Base-by-base conservation (phyloP, 2,329 filamentous ascomycete genomes). In the Cladosporium cucumerinum region DNA sequence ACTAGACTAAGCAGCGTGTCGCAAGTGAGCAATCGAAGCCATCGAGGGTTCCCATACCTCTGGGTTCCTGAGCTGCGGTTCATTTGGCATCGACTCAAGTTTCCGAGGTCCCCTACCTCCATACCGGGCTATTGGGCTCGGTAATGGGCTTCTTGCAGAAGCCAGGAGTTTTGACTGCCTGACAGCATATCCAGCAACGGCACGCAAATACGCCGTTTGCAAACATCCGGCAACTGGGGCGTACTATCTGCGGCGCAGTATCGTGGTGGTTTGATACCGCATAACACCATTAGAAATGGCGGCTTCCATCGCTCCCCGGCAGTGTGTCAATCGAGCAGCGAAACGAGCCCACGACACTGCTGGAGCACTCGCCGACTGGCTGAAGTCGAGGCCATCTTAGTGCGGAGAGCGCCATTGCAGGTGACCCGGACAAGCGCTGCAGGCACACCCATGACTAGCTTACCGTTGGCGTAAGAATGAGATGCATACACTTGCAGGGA, bases 381-480 rank as follows among this genome's bases (percentile, higher is more conserved):
- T 26, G 59, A 36, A 16, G 48, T 52, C 32, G 23, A 54, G 30
- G 32, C 28, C 48, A 54, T 16, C 23, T 8, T 39, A 18, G 39
- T 46, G 25, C 25, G 36, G 30, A n/a, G 25, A 28, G 57, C 32
- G 39, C 36, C 18, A 32, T 26, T 30, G 57, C 57, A 59, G 39
- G n/a, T 46, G 57, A 18, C 11, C 57, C 57, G 57, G 57, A n/a
- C 3, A 30, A 16, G 36, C n/a, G 57, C 57, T 30, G n/a, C 57
- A 52, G 46, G 28, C 58, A 18, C 32, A 39, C 28, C 48, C 59
- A 52, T 54, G 59, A 61, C 59, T 61, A 61, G 59, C 59, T 30
- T 36, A 30, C 26, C 49, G 26, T 28, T 21, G 7, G 28, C 51
- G 51, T 21, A 54, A 30, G 51, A 18, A 30, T 54, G 51, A 28